These are phyloP conservation scores for Royoungia palumana DNA, from an alignment of 768 basidiomycete genomes.

Conservation along the genomic window DNA sequence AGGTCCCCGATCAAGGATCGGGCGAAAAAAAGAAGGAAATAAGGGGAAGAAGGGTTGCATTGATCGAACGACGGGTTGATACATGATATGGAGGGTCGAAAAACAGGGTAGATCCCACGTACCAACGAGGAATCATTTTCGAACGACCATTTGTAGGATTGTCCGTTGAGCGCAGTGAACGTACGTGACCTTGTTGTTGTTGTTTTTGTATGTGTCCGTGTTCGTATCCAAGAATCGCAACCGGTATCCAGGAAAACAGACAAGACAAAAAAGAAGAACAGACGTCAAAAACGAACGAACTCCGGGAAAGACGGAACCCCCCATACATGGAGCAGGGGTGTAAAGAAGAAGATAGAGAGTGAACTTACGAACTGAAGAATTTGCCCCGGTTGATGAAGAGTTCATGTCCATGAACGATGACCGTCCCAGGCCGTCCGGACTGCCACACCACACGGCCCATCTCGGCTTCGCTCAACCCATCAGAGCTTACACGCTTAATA, in stretches of 20 bases:
- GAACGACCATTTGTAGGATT: constrained; percentile 35
- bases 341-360: background rate
- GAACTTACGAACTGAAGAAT: constrained; percentile 32
- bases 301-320: background rate
- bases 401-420: constrained; percentile 28
- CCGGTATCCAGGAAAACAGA: background rate
- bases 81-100: no score
- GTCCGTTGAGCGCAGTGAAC: constrained; percentile 33
- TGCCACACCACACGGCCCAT: constrained; percentile 31
- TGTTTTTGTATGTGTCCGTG: background rate
- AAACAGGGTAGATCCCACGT: background rate
- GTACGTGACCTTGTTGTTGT: constrained; percentile 26
- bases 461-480: constrained; percentile 24
- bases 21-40: background rate
- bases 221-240: no score
- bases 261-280: background rate
- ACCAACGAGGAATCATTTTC: constrained; percentile 32
- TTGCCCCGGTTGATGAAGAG: constrained; percentile 23
- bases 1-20: background rate
- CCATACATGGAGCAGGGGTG: background rate
- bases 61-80: no score
- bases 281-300: constrained; percentile 1
- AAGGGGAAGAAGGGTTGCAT: background rate
- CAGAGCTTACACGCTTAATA: constrained; percentile 23
- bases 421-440: constrained; percentile 25